phyloP scores from a whole-genome alignment of 2,329 filamentous ascomycete species.

The Talaromyces amestolkiae region DNA sequence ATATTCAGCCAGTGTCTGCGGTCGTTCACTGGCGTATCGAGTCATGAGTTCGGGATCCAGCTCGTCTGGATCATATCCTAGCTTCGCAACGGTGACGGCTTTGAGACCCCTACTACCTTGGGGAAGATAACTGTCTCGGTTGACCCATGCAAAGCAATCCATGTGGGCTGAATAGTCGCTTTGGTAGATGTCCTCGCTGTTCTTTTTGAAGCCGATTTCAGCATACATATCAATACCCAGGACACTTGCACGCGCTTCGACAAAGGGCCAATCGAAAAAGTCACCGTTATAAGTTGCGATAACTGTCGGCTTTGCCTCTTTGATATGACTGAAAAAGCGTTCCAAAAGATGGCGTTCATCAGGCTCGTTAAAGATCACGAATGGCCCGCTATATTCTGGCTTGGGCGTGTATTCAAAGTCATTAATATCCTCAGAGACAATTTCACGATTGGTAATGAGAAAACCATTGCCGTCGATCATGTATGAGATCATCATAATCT shows the following conservation, averaged over 20 bases:
- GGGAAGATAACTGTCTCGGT: constrained; percentile 94
- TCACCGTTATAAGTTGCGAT: constrained; percentile 99
- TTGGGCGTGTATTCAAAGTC: constrained; percentile 99
- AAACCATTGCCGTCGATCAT: constrained; percentile 99
- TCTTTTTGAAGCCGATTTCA: constrained; percentile 95
- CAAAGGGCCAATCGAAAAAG: constrained; percentile 99
- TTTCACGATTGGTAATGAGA: constrained; percentile 94
- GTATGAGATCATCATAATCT: constrained; percentile 99
- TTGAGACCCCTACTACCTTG: constrained; percentile 97
- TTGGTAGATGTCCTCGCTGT: constrained; percentile 93
- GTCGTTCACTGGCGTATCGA: constrained; percentile 78
- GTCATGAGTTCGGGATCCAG: constrained; percentile 98
- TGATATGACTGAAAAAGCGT: constrained; percentile 92
- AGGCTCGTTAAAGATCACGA: constrained; percentile 97
- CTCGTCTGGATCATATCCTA: constrained; percentile 97
- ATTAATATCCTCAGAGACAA: constrained; percentile 93
- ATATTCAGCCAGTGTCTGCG: constrained; percentile 93
- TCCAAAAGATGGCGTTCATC: constrained; percentile 86
- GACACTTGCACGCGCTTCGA: constrained; percentile 87
- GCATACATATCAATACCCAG: constrained; percentile 99
- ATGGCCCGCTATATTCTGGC: constrained; percentile 90
- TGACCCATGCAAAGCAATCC: constrained; percentile 99
- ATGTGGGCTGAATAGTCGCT: constrained; percentile 96
- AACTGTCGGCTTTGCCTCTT: constrained; percentile 88
- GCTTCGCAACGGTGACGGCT: constrained; percentile 94